phyloP scores from a whole-genome alignment of 495 filamentous ascomycete species.

The Glarea lozoyensis region DNA sequence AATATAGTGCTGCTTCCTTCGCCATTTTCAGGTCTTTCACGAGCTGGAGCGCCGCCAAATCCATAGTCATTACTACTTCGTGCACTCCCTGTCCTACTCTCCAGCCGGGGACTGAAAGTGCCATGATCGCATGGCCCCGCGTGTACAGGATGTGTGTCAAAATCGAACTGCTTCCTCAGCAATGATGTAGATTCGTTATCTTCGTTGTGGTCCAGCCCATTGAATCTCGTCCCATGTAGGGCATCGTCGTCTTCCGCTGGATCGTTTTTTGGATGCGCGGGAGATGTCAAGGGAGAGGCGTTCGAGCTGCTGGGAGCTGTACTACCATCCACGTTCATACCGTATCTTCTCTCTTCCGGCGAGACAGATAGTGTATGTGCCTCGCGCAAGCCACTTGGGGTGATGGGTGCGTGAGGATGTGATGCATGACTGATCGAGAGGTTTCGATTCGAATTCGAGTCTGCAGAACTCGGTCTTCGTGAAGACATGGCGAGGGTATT shows the following conservation, averaged over 20 bases:
- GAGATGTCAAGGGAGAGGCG: slow-evolving; percentile 11
- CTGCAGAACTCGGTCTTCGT: neutral
- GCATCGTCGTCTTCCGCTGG: slow-evolving; percentile 5
- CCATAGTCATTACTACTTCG: slow-evolving; percentile 21
- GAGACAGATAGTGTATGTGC: slow-evolving; percentile 11
- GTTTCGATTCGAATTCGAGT: neutral
- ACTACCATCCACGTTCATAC: neutral
- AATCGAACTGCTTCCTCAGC: slow-evolving; percentile 24
- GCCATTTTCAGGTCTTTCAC: neutral
- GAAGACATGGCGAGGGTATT: no score
- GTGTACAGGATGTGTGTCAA: slow-evolving; percentile 28
- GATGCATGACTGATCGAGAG: neutral
- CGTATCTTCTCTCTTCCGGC: slow-evolving; percentile 9
- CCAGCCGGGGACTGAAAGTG: slow-evolving; percentile 65
- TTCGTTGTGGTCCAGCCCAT: neutral
- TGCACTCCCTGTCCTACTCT: slow-evolving; percentile 36
- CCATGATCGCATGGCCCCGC: slow-evolving; percentile 60
- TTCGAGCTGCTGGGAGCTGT: slow-evolving; percentile 12
- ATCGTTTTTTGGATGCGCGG: slow-evolving; percentile 12
- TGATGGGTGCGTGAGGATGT: slow-evolving; percentile 10
- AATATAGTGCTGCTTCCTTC: slow-evolving; percentile 12
- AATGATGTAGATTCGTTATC: slow-evolving; percentile 35
- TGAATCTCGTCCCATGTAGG: neutral
- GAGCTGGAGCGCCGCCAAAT: slow-evolving; percentile 20
- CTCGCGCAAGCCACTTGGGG: slow-evolving; percentile 13